These are phyloP conservation scores for Penicillium sp. DNA, from an alignment of 2,329 filamentous ascomycete species.

Conservation along the genomic window DNA sequence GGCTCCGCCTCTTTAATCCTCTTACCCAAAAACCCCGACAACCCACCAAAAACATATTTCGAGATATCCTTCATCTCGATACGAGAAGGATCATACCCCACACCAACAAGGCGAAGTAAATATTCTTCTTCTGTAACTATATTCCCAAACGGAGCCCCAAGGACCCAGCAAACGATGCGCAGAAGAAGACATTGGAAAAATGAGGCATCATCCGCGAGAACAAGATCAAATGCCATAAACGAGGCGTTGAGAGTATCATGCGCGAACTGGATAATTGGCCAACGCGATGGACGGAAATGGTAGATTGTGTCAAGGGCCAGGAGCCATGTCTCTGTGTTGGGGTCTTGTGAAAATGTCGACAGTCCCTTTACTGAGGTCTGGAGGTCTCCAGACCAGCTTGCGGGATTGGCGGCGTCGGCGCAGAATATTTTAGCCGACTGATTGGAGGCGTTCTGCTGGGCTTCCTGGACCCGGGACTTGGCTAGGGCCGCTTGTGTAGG, in stretches of 20 bases:
- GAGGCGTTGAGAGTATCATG: slow-evolving; percentile 46
- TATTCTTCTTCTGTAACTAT: slow-evolving; percentile 53
- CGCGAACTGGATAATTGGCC: slow-evolving; percentile 48
- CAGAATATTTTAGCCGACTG: slow-evolving; percentile 40
- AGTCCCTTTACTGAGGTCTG: slow-evolving; percentile 10
- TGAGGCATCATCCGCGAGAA: slow-evolving; percentile 34
- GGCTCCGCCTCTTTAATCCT: slow-evolving; percentile 35
- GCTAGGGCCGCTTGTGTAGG: slow-evolving; percentile 46
- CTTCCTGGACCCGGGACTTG: slow-evolving; percentile 12
- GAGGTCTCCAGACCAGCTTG: slow-evolving; percentile 41
- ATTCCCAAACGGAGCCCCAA: slow-evolving; percentile 52
- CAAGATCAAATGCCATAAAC: slow-evolving; percentile 58
- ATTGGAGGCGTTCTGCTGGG: background rate
- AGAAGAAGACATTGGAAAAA: slow-evolving; percentile 37
- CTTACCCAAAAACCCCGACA: slow-evolving; percentile 48
- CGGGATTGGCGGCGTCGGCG: slow-evolving; percentile 53
- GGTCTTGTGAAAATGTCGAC: background rate
- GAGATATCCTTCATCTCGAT: slow-evolving; percentile 55
- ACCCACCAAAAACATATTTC: slow-evolving; percentile 53
- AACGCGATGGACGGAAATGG: slow-evolving; percentile 57
- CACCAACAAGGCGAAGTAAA: slow-evolving; percentile 44
- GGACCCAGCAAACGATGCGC: slow-evolving; percentile 47
- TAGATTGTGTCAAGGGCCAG: slow-evolving; percentile 60
- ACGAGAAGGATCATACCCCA: slow-evolving; percentile 47
- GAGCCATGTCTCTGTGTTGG: slow-evolving; percentile 46